Evolutionary conservation across 2,329 filamentous ascomycete species (phyloP).

Genomic region (Cercospora sp.): DNA sequence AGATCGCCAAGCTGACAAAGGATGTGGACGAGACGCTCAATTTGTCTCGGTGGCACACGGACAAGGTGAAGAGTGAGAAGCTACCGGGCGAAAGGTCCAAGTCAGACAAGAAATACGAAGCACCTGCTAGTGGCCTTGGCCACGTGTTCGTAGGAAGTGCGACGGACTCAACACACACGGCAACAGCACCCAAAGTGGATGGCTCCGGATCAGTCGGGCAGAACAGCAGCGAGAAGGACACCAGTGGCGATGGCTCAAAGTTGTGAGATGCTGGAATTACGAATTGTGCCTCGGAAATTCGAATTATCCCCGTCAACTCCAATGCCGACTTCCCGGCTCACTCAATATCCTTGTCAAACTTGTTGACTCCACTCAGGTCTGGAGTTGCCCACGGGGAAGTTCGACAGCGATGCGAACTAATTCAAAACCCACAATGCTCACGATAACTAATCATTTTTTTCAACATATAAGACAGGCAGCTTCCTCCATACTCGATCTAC

Average conservation of each 20-base stretch:
- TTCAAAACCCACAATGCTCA: not conserved
- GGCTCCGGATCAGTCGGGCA: slow-evolving; percentile 3
- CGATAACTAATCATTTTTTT: not conserved
- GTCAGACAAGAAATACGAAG: slow-evolving; percentile 10
- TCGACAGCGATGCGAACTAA: not conserved
- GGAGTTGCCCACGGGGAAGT: slow-evolving; percentile 13
- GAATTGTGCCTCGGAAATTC: not conserved
- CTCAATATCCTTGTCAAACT: not conserved
- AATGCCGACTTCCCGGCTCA: not conserved
- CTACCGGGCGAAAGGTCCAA: slow-evolving; percentile 9
- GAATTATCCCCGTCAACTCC: not conserved
- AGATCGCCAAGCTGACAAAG: slow-evolving; percentile 58
- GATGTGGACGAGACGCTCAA: slow-evolving; percentile 59
- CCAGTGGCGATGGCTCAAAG: slow-evolving; percentile 4
- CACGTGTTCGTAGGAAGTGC: slow-evolving; percentile 18
- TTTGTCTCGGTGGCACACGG: slow-evolving; percentile 49
- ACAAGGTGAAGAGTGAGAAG: slow-evolving; percentile 35
- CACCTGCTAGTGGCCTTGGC: slow-evolving; percentile 8
- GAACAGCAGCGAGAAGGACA: not conserved
- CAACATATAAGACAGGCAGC: not conserved
- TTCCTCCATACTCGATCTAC: not conserved
- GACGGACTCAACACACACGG: not conserved
- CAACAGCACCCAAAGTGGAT: slow-evolving; percentile 7
- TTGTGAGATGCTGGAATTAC: not conserved
- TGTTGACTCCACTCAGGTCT: not conserved